phyloP scores from a whole-genome alignment of 164 flowering plant species.

The Kingdonia uniflora region DNA sequence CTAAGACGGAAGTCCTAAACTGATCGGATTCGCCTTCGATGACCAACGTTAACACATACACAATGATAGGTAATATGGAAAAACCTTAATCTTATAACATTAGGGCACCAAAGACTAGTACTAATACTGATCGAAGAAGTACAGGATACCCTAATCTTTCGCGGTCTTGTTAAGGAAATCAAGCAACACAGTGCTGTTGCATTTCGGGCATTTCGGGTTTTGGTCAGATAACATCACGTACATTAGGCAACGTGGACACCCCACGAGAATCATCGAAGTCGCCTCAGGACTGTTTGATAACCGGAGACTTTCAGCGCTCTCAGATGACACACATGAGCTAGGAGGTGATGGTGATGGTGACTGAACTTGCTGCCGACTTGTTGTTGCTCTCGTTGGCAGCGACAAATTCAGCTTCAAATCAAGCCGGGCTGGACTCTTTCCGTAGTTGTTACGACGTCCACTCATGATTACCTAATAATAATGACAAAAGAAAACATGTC shows the following conservation, averaged over 20 bases:
- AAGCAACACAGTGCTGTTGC: conserved; percentile 78
- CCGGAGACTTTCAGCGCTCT: conserved; percentile 24
- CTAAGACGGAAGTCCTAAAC: too few species aligned
- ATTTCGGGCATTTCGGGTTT: conserved; percentile 78
- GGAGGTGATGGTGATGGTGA: conserved; percentile 53
- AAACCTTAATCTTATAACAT: too few species aligned
- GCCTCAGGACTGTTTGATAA: conserved; percentile 50
- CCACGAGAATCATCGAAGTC: conserved; percentile 69
- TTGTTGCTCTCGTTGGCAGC: conserved; percentile 28
- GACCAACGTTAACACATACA: too few species aligned
- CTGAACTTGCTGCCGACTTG: conserved; percentile 28
- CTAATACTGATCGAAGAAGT: too few species aligned
- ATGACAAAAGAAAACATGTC: background rate
- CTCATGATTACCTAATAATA: conserved; percentile 1
- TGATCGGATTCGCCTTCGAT: too few species aligned
- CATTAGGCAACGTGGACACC: conserved; percentile 81
- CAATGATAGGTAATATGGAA: too few species aligned
- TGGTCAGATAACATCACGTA: conserved; percentile 73
- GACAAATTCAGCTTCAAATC: conserved; percentile 24
- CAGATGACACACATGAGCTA: conserved; percentile 82
- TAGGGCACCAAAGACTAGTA: too few species aligned
- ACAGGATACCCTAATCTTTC: conserved; percentile 15
- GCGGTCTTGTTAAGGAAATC: conserved; percentile 40
- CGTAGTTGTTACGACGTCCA: background rate
- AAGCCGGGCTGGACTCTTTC: background rate